Conservation (phyloP, 805 yeast genomes). For the Metschnikowia rubicola region DNA sequence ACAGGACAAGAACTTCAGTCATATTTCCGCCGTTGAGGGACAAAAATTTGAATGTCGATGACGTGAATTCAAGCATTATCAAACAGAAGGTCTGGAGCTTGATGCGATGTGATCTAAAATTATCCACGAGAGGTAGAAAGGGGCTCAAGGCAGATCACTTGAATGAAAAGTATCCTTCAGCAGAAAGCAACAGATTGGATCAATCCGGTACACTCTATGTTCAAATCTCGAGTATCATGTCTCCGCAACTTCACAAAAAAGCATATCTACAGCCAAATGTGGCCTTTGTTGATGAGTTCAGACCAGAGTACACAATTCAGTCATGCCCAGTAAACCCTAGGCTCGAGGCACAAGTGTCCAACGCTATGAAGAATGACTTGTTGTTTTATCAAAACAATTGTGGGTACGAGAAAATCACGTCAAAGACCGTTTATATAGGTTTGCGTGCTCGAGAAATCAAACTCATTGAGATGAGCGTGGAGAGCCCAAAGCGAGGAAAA, state of each 20-base stretch:
- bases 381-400: conserved; percentile 39
- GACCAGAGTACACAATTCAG: conserved; percentile 52
- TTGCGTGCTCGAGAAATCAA: conserved; percentile 45
- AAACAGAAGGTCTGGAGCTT: not conserved
- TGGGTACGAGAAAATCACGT: conserved; percentile 26
- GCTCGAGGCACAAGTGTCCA: conserved; percentile 45
- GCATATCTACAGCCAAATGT: conserved; percentile 28
- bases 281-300: conserved; percentile 47
- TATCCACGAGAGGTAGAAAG: not conserved
- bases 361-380: conserved; percentile 53
- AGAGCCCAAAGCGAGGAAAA: conserved; percentile 13
- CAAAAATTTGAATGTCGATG: conserved; percentile 1
- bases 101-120: conserved; percentile 1
- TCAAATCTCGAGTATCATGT: too few relatives aligned
- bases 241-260: conserved; percentile 7
- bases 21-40: conserved; percentile 3
- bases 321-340: conserved; percentile 52
- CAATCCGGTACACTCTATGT: too few relatives aligned
- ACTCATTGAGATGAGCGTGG: conserved; percentile 37
- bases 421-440: conserved; percentile 41
- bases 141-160: not conserved
- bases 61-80: conserved; percentile 3
- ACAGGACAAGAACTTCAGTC: conserved; percentile 7
- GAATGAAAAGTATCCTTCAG: too few relatives aligned
- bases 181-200: too few relatives aligned